Evolutionary conservation across 1,284 basidiomycete genomes (phyloP).

Genomic region (Ganoderma meredithae): DNA sequence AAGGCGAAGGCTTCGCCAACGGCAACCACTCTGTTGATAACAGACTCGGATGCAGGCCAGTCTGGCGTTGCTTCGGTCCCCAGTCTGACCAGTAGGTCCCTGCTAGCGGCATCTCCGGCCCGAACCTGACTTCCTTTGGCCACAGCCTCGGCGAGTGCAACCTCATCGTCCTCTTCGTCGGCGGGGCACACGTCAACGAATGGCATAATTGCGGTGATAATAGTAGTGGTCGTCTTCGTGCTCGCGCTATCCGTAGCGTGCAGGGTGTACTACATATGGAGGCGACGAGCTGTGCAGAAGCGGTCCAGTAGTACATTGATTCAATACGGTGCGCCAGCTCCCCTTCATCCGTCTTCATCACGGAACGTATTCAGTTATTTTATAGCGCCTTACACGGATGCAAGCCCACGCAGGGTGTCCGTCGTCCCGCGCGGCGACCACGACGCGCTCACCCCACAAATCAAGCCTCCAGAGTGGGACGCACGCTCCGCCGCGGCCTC

Average conservation of each 20-base stretch:
- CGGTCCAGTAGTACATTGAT: background rate
- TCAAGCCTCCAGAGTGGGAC: background rate
- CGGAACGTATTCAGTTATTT: background rate
- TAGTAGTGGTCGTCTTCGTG: constrained; percentile 10
- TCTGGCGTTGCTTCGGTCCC: background rate
- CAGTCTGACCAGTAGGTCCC: too few relatives aligned
- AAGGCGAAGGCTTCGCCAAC: background rate
- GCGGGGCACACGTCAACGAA: background rate
- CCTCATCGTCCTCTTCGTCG: background rate
- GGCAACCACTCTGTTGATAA: background rate
- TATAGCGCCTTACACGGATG: background rate
- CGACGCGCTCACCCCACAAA: background rate
- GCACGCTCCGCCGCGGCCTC: background rate
- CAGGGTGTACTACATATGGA: constrained; percentile 11
- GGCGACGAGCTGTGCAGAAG: constrained; percentile 2
- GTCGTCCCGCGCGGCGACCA: background rate
- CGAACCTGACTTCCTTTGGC: background rate
- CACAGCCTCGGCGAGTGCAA: background rate
- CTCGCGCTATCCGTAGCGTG: background rate
- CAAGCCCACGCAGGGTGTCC: background rate
- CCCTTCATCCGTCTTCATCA: background rate
- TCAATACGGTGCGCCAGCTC: background rate
- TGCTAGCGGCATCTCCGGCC: background rate
- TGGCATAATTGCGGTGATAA: constrained; percentile 21
- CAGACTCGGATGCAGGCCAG: background rate